These are phyloP conservation scores for Nicotiana undulata DNA, from an alignment of 257 asterid species.

Conservation along the genomic window DNA sequence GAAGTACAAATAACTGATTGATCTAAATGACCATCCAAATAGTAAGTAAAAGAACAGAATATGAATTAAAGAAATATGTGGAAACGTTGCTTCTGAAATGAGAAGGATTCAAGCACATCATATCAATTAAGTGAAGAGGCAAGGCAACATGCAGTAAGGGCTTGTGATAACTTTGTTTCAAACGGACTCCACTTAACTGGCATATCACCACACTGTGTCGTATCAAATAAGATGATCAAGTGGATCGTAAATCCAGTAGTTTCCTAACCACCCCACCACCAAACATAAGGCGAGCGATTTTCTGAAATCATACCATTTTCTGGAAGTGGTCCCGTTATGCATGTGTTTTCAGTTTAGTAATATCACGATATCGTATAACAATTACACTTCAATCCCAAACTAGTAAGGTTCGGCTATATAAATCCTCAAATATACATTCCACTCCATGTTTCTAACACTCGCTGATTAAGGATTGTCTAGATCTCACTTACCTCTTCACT, in stretches of 20 bases:
- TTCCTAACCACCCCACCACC: background rate
- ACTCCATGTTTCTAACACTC: background rate
- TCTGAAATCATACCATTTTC: background rate
- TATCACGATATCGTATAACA: background rate
- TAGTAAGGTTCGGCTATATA: background rate
- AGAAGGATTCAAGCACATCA: background rate
- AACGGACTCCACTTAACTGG: background rate
- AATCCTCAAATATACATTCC: background rate
- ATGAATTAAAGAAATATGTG: background rate
- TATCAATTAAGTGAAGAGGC: background rate
- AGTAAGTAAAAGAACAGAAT: background rate
- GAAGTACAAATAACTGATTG: conserved; percentile 1
- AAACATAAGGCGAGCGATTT: background rate
- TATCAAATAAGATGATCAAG: background rate
- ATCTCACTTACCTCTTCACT: background rate
- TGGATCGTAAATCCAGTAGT: background rate
- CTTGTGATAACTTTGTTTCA: background rate
- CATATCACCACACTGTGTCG: background rate
- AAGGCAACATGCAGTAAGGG: background rate
- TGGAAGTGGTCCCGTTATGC: background rate
- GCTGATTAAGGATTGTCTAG: background rate
- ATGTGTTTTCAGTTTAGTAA: background rate
- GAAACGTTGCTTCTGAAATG: background rate
- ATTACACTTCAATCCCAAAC: background rate
- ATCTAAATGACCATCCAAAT: background rate